Evolutionary conservation across 2,329 filamentous ascomycete genomes (phyloP), one percentile per base, ranked within the genome.

Genomic region (Pseudocercospora fijiensis): DNA sequence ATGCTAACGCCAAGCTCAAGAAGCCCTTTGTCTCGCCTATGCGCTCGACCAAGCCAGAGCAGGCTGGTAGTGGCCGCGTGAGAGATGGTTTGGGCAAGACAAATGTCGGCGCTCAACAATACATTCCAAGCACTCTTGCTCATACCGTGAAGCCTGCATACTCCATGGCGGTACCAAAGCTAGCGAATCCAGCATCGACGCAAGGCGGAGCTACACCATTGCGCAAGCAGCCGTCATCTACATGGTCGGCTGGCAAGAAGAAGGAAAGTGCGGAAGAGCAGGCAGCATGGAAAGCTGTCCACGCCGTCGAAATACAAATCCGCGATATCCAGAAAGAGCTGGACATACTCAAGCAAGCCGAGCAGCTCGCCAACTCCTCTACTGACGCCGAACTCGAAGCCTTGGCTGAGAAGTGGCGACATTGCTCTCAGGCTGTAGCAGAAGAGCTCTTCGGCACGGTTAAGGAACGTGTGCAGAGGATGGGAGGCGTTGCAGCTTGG

Each of bases 11-110:
- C n/a, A 83, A 84, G 6, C 83, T 91, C 55, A 83, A 84, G 66
- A 89, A 88, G 73, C 89, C 89, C 0, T 92, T 92, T 78, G 87
- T 88, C 68, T 91, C 89, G 52, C 89, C 88, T 13, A 83, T 89
- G 65, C 84, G 83, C 68, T 82, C 79, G 41, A 78, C 80, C 28
- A 69, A 69, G 51, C 30, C 67, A n/a, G 58, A 61, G 10, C 59
- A 53, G 13, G 45, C 56, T 20, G 55, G 53, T 62, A 63, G 49
- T 67, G 59, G 60, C 20, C 57, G 64, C 16, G 57, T 68, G 18
- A 64, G 64, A 49, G 65, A 63, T 57, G 58, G 60, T 58, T 52
- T 58, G 27, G 69, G 60, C 58, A 63, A 60, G 11, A 59, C 57
- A 45, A 70, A 67, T 52, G 37, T 56, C n/a, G 45, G 33, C 9